Base-by-base conservation (phyloP, 2,329 filamentous ascomycete species). In the Hypoxylon sp. region DNA sequence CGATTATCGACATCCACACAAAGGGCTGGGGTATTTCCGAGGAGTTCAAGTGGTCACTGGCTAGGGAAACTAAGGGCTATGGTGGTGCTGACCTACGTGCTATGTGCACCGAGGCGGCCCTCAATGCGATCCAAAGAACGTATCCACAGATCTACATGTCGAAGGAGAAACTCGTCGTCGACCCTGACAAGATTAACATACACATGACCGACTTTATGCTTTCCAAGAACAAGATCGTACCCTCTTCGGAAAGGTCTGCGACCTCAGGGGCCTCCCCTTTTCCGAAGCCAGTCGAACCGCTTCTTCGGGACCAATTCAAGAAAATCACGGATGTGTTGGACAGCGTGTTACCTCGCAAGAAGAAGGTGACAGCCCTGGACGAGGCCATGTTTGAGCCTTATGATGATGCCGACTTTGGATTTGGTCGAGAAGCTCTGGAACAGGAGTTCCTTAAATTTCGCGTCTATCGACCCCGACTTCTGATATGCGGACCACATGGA, bases 111-210 rank as follows among this genome's bases (percentile, higher is more conserved):
- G 96, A 99, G 83, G 95, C 96, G 36, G 93, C 96, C 2, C 84
- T 99, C 64, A 99, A 99, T 78, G 92, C 96, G 2, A 96, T 99
- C 23, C 96, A 99, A 80, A 88, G 96, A 74, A 95, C 93, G 2
- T 99, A 97, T 76, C 96, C 96, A 14, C 96, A 99, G 76, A 98
- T 99, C 68, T 99, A 99, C 82, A 88, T 89, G 23, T 95, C 94
- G 0, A 90, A 92, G 71, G 90, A 97, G 78, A 98, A 98, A 81
- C 88, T 98, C 32, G 82, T 97, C 46, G 96, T 99, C 63, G 90
- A 98, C 73, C 91, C 94, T 0, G 87, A 88, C 67, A 93, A 90
- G 74, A 97, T 99, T 75, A 89, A 89, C 63, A 90, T 99, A 38
- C 90, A 93, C 46, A 93, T 96, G 3, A 96, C 96, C 61, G 96